A percentile compares a stretch with the other conserved stretches of the same genome.
phyloP scores from a whole-genome alignment of 345 rosid genomes.

The Populus alba region DNA sequence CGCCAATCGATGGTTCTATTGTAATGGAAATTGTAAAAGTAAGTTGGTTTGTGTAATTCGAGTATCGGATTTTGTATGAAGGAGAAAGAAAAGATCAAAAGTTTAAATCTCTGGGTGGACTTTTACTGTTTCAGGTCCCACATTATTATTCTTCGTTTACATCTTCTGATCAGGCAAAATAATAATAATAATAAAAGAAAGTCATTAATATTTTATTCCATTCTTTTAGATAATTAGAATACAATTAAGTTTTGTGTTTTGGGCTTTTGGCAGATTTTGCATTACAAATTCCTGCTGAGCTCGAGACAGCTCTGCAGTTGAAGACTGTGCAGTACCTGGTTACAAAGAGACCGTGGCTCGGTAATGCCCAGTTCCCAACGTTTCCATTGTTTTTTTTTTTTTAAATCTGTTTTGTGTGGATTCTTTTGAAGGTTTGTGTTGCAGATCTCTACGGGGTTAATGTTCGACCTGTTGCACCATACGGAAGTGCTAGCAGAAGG shows the following conservation, averaged over 20 bases:
- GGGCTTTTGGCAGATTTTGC: conserved; percentile 41
- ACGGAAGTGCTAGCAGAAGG: conserved; percentile 65
- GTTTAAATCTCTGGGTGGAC: background rate
- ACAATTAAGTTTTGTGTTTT: background rate
- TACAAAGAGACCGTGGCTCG: conserved; percentile 89
- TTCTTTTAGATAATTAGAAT: background rate
- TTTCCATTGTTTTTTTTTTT: background rate
- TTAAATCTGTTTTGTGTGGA: background rate
- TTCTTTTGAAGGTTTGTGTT: background rate
- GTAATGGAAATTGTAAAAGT: background rate
- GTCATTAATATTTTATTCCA: background rate
- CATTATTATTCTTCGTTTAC: background rate
- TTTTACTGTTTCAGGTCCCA: background rate
- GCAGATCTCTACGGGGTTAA: conserved; percentile 88
- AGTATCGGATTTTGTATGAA: too few relatives aligned
- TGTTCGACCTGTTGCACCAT: conserved; percentile 81
- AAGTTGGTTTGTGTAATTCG: background rate
- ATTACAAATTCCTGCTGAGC: conserved; percentile 61
- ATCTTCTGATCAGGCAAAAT: background rate
- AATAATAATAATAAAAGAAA: too few relatives aligned
- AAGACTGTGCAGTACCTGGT: conserved; percentile 66
- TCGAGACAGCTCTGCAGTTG: conserved; percentile 74
- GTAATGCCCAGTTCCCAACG: conserved; percentile 34
- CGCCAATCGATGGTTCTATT: background rate
- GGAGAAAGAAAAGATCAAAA: too few relatives aligned